phyloP scores from a whole-genome alignment of 2,329 filamentous ascomycete genomes.

The Purpureocillium lavendulum region DNA sequence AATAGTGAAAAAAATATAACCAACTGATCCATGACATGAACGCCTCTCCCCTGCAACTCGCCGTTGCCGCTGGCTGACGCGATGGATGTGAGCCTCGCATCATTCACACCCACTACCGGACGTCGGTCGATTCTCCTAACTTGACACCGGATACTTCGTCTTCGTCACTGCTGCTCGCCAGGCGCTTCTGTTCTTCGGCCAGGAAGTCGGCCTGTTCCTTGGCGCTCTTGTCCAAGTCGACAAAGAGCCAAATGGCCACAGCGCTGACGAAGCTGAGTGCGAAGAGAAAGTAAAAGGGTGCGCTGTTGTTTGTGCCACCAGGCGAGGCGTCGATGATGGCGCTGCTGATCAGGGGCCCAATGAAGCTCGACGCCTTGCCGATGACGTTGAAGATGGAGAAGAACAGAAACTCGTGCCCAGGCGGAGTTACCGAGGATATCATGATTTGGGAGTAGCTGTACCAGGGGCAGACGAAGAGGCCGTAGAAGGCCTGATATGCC shows the following conservation, averaged over 20 bases:
- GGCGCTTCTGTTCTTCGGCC: conserved; percentile 6
- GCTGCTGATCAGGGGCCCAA: conserved; percentile 59
- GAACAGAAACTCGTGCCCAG: conserved; percentile 62
- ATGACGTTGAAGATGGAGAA: conserved; percentile 62
- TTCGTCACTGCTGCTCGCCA: background rate
- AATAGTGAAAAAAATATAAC: too few species aligned
- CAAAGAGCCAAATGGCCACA: conserved; percentile 40
- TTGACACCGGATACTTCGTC: background rate
- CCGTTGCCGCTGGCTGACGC: too few species aligned
- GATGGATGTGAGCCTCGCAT: too few species aligned
- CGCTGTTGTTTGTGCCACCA: conserved; percentile 44
- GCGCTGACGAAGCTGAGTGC: conserved; percentile 48
- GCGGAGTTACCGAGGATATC: conserved; percentile 61
- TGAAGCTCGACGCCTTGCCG: conserved; percentile 60
- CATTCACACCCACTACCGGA: too few species aligned
- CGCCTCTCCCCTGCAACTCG: too few species aligned
- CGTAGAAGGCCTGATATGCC: conserved; percentile 47
- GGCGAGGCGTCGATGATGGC: conserved; percentile 59
- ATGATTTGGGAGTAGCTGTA: conserved; percentile 65
- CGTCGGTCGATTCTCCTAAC: too few species aligned
- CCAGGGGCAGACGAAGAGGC: conserved; percentile 60
- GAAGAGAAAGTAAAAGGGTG: conserved; percentile 60
- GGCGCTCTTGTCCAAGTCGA: conserved; percentile 53
- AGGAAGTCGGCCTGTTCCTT: conserved; percentile 51
- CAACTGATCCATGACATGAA: too few species aligned